Base-by-base conservation (phyloP, 345 rosid species). In the Schrenkiella parvula region DNA sequence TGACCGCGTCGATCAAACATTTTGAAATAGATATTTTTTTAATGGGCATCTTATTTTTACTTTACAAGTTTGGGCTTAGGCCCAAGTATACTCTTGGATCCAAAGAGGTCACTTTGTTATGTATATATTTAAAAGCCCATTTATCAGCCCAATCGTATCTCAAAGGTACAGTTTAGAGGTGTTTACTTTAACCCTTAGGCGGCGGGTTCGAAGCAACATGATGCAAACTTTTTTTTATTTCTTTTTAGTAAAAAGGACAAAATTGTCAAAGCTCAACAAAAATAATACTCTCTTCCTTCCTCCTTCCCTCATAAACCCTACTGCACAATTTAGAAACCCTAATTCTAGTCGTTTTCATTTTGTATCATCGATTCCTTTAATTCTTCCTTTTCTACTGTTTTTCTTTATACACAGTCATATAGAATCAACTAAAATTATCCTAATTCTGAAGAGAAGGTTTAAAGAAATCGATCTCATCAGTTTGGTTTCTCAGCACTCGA, bases 281-380 rank as follows among this genome's bases (percentile, higher is more conserved):
- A 56, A 44, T 9, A n/a, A 18, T 17, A 8, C 2, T 13, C 1
- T 32, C 48, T 26, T 41, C 39, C 31, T 23, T 22, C 47, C 43
- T 17, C 4, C 41, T 55, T 39, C 14, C 12, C 9, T 25, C 70
- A 44, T 73, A 73, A 73, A 73, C 77, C 77, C 71, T 73, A 73
- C 77, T 43, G 38, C 48, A 42, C 56, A 54, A 43, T 19, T 57
- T 37, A 0, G 38, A 56, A 73, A 57, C 78, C 72, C 78, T 73
- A 66, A 65, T 22, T 37, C 48, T 0, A 38, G 41, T 41, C 62
- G 39, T 28, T 13, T 8, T 29, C 60, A 54, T 39, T 41, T 61
- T 0, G 21, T 21, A 8, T 23, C 32, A 59, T 60, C 14, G 21
- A 37, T 37, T 29, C 44, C 46, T 44, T 44, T 57, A 31, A 32